Conservation (phyloP, 139 green algal species). For the Picochlorum sp. region DNA sequence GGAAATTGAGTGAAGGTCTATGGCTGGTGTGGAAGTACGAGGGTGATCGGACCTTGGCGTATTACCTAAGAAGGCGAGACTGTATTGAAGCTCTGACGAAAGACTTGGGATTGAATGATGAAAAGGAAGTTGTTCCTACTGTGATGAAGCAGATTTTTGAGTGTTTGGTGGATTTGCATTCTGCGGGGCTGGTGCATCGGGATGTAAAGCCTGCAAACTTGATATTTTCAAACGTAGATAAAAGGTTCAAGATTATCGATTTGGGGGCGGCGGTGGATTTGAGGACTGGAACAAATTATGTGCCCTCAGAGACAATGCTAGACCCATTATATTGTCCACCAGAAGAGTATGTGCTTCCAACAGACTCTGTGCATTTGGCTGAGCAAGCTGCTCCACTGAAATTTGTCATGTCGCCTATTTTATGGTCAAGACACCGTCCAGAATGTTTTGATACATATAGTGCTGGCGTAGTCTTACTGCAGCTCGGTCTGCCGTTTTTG, state of each 20-base stretch:
- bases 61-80: slow-evolving; percentile 62
- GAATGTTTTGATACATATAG: slow-evolving; percentile 88
- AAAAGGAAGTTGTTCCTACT: slow-evolving; percentile 42
- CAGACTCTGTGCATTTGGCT: slow-evolving; percentile 47
- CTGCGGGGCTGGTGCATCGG: slow-evolving; percentile 76
- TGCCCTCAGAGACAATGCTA: slow-evolving; percentile 75
- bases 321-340: slow-evolving; percentile 82
- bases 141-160: slow-evolving; percentile 70
- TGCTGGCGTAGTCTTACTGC: slow-evolving; percentile 14
- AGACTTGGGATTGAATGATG: slow-evolving; percentile 61
- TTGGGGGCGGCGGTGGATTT: slow-evolving; percentile 67
- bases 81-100: slow-evolving; percentile 41
- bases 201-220: slow-evolving; percentile 89
- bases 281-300: slow-evolving; percentile 80
- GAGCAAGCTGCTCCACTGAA: slow-evolving; percentile 29
- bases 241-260: slow-evolving; percentile 62
- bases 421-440: slow-evolving; percentile 72
- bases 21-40: slow-evolving; percentile 84
- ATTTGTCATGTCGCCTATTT: slow-evolving; percentile 60
- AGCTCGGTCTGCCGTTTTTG: slow-evolving; percentile 56
- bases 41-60: slow-evolving; percentile 55
- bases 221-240: slow-evolving; percentile 51
- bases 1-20: slow-evolving; percentile 47
- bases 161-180: slow-evolving; percentile 60
- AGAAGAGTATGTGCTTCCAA: slow-evolving; percentile 77